These are phyloP conservation scores for Apiotrichum siamense DNA, from an alignment of 1,284 basidiomycete species.

Conservation along the genomic window DNA sequence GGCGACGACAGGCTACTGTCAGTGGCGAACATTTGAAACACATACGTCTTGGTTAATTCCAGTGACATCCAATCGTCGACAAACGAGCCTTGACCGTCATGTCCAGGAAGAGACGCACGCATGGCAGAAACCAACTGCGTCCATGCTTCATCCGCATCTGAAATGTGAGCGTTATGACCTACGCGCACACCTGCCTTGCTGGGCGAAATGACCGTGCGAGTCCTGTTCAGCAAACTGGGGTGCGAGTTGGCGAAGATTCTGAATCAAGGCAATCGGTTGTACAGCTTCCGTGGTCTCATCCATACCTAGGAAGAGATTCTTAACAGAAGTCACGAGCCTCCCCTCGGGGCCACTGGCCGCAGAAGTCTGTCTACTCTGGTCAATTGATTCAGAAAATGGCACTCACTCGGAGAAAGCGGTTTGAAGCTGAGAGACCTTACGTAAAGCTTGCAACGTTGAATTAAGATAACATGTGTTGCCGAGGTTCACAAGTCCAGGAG, in stretches of 20 bases:
- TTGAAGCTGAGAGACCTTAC: conserved; percentile 82
- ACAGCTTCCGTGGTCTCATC: conserved; percentile 68
- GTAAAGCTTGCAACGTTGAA: conserved; percentile 84
- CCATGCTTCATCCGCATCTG: conserved; percentile 96
- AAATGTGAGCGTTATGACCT: background rate
- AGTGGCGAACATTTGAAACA: background rate
- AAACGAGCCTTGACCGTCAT: conserved; percentile 51
- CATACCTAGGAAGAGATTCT: conserved; percentile 69
- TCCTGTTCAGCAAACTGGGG: conserved; percentile 87
- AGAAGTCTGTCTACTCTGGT: conserved; percentile 17
- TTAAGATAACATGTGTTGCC: conserved; percentile 70
- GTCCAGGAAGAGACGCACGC: conserved; percentile 56
- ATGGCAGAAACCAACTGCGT: conserved; percentile 74
- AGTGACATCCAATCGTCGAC: conserved; percentile 81
- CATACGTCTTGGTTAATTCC: conserved; percentile 74
- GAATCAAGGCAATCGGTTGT: conserved; percentile 67
- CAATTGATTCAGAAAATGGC: background rate
- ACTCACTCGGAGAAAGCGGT: conserved; percentile 59
- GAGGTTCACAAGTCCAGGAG: conserved; percentile 32
- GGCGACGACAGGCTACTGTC: conserved; percentile 60
- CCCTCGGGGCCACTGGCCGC: conserved; percentile 40
- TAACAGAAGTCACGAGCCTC: conserved; percentile 55
- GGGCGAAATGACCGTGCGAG: conserved; percentile 62
- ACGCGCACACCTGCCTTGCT: conserved; percentile 61
- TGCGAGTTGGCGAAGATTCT: conserved; percentile 65